Conservation (phyloP, 2,329 filamentous ascomycete genomes). For the Knoxdaviesia capensis region DNA sequence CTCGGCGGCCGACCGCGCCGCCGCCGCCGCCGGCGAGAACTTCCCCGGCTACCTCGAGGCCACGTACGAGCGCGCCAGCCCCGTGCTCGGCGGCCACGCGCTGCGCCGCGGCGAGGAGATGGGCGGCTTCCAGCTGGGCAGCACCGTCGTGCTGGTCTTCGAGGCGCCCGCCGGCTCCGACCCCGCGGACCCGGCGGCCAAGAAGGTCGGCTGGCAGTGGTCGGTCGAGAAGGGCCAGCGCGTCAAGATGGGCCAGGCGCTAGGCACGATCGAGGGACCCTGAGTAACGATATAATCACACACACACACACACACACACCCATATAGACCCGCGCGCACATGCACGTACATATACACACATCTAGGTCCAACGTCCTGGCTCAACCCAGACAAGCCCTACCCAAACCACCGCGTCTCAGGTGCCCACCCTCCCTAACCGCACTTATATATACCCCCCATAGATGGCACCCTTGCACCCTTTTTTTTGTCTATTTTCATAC, state of each 20-base stretch:
- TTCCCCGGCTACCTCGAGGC: constrained; percentile 90
- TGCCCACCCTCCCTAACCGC: too few relatives aligned
- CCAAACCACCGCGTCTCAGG: too few relatives aligned
- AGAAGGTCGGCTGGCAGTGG: constrained; percentile 59
- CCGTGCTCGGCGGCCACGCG: constrained; percentile 63
- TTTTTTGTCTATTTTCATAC: too few relatives aligned
- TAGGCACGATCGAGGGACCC: constrained; percentile 30
- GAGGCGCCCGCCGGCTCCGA: constrained; percentile 52
- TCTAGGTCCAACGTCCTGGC: background rate
- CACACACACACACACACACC: too few relatives aligned
- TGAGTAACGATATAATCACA: background rate
- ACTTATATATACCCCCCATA: too few relatives aligned
- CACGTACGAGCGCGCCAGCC: constrained; percentile 61
- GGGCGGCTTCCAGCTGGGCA: constrained; percentile 92
- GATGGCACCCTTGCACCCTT: too few relatives aligned
- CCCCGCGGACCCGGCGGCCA: constrained; percentile 20
- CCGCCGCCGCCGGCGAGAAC: constrained; percentile 52
- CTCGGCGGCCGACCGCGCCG: constrained; percentile 72
- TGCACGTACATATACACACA: background rate
- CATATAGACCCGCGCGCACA: too few relatives aligned
- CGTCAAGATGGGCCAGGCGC: constrained; percentile 71
- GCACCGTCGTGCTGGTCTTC: constrained; percentile 88
- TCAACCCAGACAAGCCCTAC: too few relatives aligned
- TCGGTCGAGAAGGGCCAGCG: constrained; percentile 68
- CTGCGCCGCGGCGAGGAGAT: constrained; percentile 83